Percentiles rank a stretch among this genome's conserved stretches.
Conservation (phyloP, 176 grass and related monocot species). For the Cymbopogon citratus region DNA sequence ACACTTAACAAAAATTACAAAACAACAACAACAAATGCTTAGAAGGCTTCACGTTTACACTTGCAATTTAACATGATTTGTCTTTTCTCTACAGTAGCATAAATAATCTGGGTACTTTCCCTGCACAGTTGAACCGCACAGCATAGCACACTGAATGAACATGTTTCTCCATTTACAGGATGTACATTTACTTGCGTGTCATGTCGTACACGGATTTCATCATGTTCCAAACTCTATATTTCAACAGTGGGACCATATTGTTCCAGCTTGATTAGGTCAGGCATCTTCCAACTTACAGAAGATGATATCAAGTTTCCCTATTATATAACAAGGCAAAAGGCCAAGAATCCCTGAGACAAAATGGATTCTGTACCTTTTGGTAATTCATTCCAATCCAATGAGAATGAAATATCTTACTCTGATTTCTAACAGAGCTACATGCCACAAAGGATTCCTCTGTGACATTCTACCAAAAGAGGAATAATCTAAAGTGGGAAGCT, state of each 20-base stretch:
- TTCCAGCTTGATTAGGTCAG: not conserved
- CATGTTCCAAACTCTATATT: not conserved
- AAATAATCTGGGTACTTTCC: not conserved
- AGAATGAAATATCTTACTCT: not conserved
- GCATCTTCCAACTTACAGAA: not conserved
- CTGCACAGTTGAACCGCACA: not conserved
- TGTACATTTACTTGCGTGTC: not conserved
- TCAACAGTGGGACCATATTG: not conserved
- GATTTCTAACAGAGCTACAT: not conserved
- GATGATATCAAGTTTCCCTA: not conserved
- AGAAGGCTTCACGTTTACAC: not conserved
- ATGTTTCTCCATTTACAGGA: not conserved
- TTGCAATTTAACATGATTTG: not conserved
- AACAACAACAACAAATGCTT: not conserved
- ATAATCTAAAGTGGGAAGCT: conserved; percentile 1
- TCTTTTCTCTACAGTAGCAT: not conserved
- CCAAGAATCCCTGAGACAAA: conserved; percentile 31
- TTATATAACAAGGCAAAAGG: conserved; percentile 30
- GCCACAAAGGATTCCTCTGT: conserved; percentile 6
- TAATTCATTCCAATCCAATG: not conserved
- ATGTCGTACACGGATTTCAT: not conserved
- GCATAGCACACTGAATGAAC: not conserved
- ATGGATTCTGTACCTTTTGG: conserved; percentile 9
- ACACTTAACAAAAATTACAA: not conserved
- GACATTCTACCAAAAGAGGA: not conserved